Base-by-base conservation (phyloP, 2,329 filamentous ascomycete species). In the Cytospora piceicola region DNA sequence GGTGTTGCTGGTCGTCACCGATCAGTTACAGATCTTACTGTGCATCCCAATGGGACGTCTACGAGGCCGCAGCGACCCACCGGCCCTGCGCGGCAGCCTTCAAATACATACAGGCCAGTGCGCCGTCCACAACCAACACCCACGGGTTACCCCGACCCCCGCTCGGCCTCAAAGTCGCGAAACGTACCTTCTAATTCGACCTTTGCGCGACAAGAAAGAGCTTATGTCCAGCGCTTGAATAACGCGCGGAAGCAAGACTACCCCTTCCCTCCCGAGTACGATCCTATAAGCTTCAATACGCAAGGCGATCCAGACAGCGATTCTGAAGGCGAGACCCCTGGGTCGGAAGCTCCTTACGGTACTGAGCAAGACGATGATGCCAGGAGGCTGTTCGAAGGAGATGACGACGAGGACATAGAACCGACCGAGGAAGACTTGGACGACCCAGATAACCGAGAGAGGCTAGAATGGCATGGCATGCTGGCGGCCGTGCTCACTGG, bases 391-490 rank as follows among this genome's bases (percentile, higher is more conserved):
- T 97, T 97, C 73, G 94, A 96, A 74, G 66, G 66, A 30, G 66
- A 68, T 32, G 91, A 92, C 65, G 93, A 94, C 73, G 93, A 97
- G 72, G 90, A 95, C 70, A 86, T 93, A 70, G 91, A 95, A 72
- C 94, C 94, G 0, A 95, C 92, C 4, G 84, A 92, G 29, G 95
- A 98, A 73, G 95, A 99, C 76, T 78, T 98, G 61, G 90, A 91
- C 76, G 91, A 97, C 72, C 91, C 93, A 0, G 88, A 89, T 69
- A 97, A 94, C 74, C 86, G 94, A 68, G 95, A 98, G 77, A 85
- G 94, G 54, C 82, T 99, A 29, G 95, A 99, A 78, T 99, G 95
- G 95, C 94, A 99, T 78, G 93, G 93, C 3, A 99, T 99, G 95
- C 81, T 99, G 64, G 92, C 94, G 67, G 96, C 94, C 17, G 95